These are phyloP conservation scores for Lachnellula suecica DNA, from an alignment of 2,329 filamentous ascomycete species.

Conservation along the genomic window DNA sequence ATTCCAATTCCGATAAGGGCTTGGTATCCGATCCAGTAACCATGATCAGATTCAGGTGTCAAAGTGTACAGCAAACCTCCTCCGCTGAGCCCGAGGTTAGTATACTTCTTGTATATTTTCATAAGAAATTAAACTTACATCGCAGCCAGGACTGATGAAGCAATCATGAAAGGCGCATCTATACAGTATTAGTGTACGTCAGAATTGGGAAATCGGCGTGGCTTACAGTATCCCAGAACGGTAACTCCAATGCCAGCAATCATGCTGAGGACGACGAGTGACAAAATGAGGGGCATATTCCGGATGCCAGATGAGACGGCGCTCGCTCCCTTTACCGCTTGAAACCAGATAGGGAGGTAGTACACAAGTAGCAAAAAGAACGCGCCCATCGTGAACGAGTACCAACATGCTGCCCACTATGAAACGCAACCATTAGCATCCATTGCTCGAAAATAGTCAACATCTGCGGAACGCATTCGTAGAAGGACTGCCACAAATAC, in stretches of 20 bases:
- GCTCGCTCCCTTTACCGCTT: conserved; percentile 36
- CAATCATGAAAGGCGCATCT: conserved; percentile 14
- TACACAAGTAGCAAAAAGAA: conserved; percentile 41
- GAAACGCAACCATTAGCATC: neutral
- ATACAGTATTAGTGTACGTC: neutral
- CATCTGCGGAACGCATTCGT: no score
- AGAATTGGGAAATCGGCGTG: neutral
- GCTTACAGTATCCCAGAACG: conserved; percentile 17
- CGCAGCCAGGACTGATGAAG: conserved; percentile 22
- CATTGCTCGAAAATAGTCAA: no score
- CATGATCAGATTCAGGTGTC: conserved; percentile 42
- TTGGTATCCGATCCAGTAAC: conserved; percentile 57
- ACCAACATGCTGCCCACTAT: conserved; percentile 9
- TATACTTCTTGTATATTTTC: no score
- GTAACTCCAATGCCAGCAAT: conserved; percentile 30
- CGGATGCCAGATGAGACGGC: conserved; percentile 28
- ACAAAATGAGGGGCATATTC: conserved; percentile 35
- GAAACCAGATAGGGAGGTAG: conserved; percentile 50
- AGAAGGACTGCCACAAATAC: no score
- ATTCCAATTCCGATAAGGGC: conserved; percentile 53
- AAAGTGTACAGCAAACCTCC: conserved; percentile 56
- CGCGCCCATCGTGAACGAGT: conserved; percentile 28
- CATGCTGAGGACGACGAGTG: conserved; percentile 31
- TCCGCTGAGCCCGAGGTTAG: no score
- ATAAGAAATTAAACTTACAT: no score